Percentiles rank a stretch among this genome's conserved stretches.
phyloP scores from a whole-genome alignment of 148 eudicot genomes.

The Pharnaceum exiguum region DNA sequence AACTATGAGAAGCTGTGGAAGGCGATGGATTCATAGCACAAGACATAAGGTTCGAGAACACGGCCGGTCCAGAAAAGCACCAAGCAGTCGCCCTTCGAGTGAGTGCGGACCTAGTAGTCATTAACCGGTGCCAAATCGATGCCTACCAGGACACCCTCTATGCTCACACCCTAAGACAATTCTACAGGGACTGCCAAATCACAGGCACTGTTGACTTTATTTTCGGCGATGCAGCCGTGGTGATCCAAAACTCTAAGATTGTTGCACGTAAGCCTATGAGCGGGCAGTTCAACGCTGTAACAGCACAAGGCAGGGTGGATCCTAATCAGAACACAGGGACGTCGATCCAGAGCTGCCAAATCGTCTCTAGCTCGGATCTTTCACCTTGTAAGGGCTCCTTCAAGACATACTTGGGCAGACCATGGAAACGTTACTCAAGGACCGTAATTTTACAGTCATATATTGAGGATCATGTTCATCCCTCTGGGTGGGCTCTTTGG shows the following conservation, averaged over 20 bases:
- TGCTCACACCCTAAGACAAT: constrained; percentile 12
- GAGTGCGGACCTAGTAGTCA: constrained; percentile 11
- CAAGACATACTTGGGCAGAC: constrained; percentile 11
- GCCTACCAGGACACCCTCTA: constrained; percentile 23
- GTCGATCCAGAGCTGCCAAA: not conserved
- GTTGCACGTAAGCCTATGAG: constrained; percentile 10
- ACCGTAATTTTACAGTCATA: not conserved
- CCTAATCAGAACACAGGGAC: constrained; percentile 8
- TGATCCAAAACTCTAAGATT: constrained; percentile 10
- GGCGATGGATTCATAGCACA: constrained; percentile 19
- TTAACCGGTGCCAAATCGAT: constrained; percentile 7
- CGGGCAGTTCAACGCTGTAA: constrained; percentile 4
- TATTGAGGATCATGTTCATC: constrained; percentile 4
- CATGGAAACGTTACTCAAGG: constrained; percentile 18
- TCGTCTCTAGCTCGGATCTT: constrained; percentile 1
- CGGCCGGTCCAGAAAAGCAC: constrained; percentile 19
- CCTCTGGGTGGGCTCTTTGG: constrained; percentile 3
- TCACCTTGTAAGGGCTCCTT: not conserved
- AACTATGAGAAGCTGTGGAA: not conserved
- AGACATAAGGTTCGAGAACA: constrained; percentile 15
- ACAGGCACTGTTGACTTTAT: constrained; percentile 18
- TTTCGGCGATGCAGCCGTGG: constrained; percentile 18
- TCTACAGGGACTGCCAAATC: constrained; percentile 12
- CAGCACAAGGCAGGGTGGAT: constrained; percentile 13
- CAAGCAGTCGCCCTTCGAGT: constrained; percentile 23